Evolutionary conservation across 108 stramenopile species (phyloP).

Genomic region (Cyclotella baltica): DNA sequence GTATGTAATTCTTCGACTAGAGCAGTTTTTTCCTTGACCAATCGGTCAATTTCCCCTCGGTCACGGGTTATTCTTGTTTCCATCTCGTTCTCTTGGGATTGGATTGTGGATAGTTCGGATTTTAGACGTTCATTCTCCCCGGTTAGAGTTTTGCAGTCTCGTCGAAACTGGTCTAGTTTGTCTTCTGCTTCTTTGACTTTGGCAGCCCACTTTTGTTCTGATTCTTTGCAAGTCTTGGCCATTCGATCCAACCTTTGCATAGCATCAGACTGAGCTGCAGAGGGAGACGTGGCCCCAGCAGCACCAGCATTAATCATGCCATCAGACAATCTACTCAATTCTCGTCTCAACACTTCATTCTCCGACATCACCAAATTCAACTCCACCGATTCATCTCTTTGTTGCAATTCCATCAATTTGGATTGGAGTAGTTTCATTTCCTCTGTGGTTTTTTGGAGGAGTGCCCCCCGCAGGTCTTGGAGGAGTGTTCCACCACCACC

Average conservation of each 20-base stretch:
- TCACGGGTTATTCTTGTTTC: not conserved
- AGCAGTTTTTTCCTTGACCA: constrained; percentile 1
- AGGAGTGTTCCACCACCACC: constrained; percentile 9
- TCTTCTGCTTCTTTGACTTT: constrained; percentile 7
- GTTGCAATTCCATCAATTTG: not conserved
- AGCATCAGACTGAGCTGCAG: not conserved
- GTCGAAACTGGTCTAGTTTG: constrained; percentile 12
- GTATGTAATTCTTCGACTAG: constrained; percentile 1
- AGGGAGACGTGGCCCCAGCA: no score
- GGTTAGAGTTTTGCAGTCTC: not conserved
- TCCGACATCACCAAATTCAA: constrained; percentile 12
- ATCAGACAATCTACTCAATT: constrained; percentile 6
- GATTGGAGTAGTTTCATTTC: constrained; percentile 11
- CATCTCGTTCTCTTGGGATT: constrained; percentile 2
- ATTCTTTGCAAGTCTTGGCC: constrained; percentile 19
- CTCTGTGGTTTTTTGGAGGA: constrained; percentile 29
- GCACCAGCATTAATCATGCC: not conserved
- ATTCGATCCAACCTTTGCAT: constrained; percentile 21
- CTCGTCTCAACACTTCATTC: constrained; percentile 16
- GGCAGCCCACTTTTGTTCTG: constrained; percentile 21
- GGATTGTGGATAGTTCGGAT: not conserved
- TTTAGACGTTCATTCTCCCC: not conserved
- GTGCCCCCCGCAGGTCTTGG: constrained; percentile 23
- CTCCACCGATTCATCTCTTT: constrained; percentile 1
- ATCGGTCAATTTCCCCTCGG: not conserved